These are phyloP conservation scores for Neonectria faginata DNA, from an alignment of 2,329 filamentous ascomycete species.

Conservation along the genomic window DNA sequence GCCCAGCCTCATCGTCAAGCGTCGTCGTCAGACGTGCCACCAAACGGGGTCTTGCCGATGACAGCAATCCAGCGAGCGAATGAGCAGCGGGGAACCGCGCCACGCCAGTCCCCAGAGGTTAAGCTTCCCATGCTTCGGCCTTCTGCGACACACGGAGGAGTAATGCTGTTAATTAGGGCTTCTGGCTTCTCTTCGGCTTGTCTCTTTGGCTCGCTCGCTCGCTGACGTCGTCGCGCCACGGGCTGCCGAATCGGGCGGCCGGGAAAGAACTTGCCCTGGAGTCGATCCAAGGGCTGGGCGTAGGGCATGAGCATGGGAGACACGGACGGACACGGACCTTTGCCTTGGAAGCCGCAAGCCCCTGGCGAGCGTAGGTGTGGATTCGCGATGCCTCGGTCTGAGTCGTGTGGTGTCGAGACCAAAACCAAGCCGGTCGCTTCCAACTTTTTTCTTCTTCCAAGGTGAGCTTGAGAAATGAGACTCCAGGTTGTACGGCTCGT, in stretches of 20 bases:
- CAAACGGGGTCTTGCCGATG: background rate
- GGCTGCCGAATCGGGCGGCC: conserved; percentile 36
- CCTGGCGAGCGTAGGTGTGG: background rate
- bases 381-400: conserved; percentile 14
- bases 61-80: conserved; percentile 5
- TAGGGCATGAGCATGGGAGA: conserved; percentile 30
- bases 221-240: conserved; percentile 41
- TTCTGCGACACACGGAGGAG: background rate
- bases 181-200: conserved; percentile 18
- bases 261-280: conserved; percentile 26
- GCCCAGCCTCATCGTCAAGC: conserved; percentile 26
- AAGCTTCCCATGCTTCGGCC: conserved; percentile 25
- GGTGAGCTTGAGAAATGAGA: conserved; percentile 12
- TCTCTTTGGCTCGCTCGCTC: too few relatives aligned
- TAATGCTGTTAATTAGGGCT: conserved; percentile 9
- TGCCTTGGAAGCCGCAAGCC: background rate
- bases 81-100: background rate
- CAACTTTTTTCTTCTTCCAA: background rate
- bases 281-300: conserved; percentile 34
- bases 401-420: conserved; percentile 12
- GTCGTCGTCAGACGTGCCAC: conserved; percentile 3
- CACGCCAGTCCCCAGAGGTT: conserved; percentile 4
- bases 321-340: conserved; percentile 31
- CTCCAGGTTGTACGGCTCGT: background rate
- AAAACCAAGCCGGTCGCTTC: conserved; percentile 16